Base-by-base conservation (phyloP, 768 basidiomycete genomes). In the Agrocybe praecox region DNA sequence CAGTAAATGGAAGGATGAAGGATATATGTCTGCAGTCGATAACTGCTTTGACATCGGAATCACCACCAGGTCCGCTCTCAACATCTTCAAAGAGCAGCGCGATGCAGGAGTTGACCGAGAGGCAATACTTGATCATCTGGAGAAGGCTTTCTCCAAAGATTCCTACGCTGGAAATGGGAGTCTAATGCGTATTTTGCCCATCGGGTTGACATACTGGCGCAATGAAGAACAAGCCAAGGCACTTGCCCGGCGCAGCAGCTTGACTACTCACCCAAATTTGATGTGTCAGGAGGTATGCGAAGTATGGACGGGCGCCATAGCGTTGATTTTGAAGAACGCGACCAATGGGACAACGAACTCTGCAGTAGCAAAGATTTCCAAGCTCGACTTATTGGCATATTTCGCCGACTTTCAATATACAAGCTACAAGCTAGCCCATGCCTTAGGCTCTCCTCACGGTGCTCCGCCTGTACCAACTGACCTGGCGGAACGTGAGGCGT, bases 111-210 rank as follows among this genome's bases (percentile, higher is more conserved):
- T 69, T 4, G 5, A 40, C n/a, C 12, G 36, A 40, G 36, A 40
- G 4, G 36, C 14, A 14, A 40, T 40, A 40, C 64, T 79, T 0
- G 42, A 54, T 26, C 46, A 51, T 11, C 74, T 81, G 52, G 63
- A 63, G 11, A 56, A 56, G 5, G 53, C 67, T 18, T 56, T 79
- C 17, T 50, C 56, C 18, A 62, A 58, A 1, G 63, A 71, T 1
- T 34, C 52, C 1, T 72, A 55, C 53, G 67, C 69, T 23, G 76
- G 75, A 11, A 80, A 79, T 58, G 79, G 76, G 14, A 78, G 76
- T 51, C 63, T 82, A 40, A 76, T 80, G 76, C 75, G 80, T n/a
- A 65, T 80, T 32, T 55, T 79, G 6, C 78, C 80, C 6, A 63
- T 81, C 1, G 76, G 74, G 1, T 66, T 82, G 21, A 70, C 74